Conservation (phyloP, 169 alveolate species). For the Amoebophrya sp. region DNA sequence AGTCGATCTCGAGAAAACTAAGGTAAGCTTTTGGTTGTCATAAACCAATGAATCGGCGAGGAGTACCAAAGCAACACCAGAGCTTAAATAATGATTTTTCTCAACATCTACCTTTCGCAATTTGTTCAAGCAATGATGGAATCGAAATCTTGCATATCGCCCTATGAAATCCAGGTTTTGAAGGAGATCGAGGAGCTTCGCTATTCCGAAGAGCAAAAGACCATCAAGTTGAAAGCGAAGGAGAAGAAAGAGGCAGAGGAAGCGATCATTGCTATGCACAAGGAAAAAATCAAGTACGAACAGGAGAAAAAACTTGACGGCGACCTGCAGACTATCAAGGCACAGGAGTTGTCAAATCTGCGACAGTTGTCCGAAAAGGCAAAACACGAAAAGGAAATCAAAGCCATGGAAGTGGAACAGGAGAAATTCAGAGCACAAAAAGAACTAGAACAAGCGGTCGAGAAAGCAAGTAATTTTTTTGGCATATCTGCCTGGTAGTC, state of each 20-base stretch:
- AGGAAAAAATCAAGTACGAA: neutral
- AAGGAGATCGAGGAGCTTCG: slow-evolving; percentile 14
- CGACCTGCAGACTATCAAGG: slow-evolving; percentile 9
- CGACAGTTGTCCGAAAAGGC: neutral
- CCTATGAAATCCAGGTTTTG: no score
- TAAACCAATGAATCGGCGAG: no score
- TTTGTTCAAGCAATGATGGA: no score
- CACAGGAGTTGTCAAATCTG: neutral
- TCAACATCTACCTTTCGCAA: no score
- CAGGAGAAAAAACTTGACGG: neutral
- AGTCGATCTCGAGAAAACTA: neutral
- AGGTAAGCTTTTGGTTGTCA: no score
- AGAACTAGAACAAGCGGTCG: neutral
- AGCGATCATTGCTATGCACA: slow-evolving; percentile 16
- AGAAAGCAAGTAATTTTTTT: neutral
- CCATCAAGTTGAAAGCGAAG: neutral
- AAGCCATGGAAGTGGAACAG: neutral
- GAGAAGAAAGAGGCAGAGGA: slow-evolving; percentile 41
- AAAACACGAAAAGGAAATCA: neutral
- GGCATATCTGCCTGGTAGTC: no score
- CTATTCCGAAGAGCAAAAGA: neutral
- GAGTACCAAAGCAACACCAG: no score
- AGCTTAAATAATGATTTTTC: no score
- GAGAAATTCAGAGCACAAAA: neutral
- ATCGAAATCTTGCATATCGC: no score